These are phyloP conservation scores for Hirschioporus abietinus DNA, from an alignment of 768 basidiomycete species.

Conservation along the genomic window DNA sequence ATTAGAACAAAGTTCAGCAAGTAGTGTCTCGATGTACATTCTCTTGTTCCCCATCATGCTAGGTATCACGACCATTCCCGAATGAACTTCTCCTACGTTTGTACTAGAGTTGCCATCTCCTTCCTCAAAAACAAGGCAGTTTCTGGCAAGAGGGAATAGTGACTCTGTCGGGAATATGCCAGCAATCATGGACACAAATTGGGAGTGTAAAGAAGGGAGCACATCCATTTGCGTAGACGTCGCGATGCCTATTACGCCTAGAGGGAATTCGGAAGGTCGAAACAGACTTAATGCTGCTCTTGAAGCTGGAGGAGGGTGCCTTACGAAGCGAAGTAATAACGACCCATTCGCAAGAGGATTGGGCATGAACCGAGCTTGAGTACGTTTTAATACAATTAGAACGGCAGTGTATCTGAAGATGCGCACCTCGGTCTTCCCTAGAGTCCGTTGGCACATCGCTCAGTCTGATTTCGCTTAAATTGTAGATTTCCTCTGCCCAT, in stretches of 20 bases:
- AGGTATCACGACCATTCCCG: constrained; percentile 75
- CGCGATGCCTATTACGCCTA: constrained; percentile 87
- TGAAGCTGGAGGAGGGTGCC: constrained; percentile 66
- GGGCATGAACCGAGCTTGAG: constrained; percentile 77
- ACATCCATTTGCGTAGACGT: constrained; percentile 55
- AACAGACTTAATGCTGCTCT: constrained; percentile 68
- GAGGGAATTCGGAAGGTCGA: constrained; percentile 73
- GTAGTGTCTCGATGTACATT: constrained; percentile 79
- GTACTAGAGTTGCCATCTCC: constrained; percentile 45
- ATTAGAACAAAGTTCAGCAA: constrained; percentile 86
- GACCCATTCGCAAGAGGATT: constrained; percentile 68
- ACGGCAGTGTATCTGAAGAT: background rate
- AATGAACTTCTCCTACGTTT: constrained; percentile 49
- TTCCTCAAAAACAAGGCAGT: constrained; percentile 85
- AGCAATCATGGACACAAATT: constrained; percentile 60
- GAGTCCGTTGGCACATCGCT: constrained; percentile 79
- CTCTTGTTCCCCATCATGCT: constrained; percentile 84
- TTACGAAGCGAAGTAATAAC: constrained; percentile 74
- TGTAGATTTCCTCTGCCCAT: constrained; percentile 68
- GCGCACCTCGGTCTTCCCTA: constrained; percentile 70
- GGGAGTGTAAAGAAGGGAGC: constrained; percentile 46
- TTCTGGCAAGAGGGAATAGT: constrained; percentile 73
- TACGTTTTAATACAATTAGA: background rate
- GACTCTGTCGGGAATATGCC: constrained; percentile 64
- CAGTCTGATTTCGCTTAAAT: constrained; percentile 67